Percentiles rank a stretch among this genome's conserved stretches.
Conservation (phyloP, 495 filamentous ascomycete genomes). For the Penicillium egyptiacum region DNA sequence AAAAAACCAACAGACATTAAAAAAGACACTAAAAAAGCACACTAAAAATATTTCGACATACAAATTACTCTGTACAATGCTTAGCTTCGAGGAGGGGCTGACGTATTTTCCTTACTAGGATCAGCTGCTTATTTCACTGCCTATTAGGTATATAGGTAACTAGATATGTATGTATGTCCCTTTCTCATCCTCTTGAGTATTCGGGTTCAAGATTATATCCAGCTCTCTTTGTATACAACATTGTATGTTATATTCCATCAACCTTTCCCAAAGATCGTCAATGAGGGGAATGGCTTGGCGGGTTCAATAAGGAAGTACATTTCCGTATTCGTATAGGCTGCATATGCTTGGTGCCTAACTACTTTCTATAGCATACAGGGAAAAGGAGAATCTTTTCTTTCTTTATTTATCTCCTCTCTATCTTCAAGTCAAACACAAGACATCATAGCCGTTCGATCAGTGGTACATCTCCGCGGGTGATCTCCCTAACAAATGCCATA, state of each 20-base stretch:
- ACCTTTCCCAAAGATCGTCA: neutral
- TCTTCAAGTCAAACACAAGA: neutral
- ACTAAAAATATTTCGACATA: neutral
- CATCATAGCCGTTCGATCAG: slow-evolving; percentile 38
- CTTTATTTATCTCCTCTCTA: too few relatives aligned
- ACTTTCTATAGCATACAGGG: too few relatives aligned
- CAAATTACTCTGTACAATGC: slow-evolving; percentile 18
- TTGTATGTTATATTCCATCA: too few relatives aligned
- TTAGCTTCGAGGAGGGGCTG: slow-evolving; percentile 15
- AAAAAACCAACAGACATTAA: slow-evolving; percentile 4
- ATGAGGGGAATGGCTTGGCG: slow-evolving; percentile 5
- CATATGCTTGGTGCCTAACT: too few relatives aligned
- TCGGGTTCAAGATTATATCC: too few relatives aligned
- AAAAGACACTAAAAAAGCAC: slow-evolving; percentile 6
- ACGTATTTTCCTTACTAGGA: slow-evolving; percentile 1
- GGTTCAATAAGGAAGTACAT: neutral
- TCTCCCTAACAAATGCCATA: slow-evolving; percentile 62
- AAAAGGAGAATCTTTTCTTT: too few relatives aligned
- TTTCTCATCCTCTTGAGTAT: too few relatives aligned
- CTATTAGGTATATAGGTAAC: neutral
- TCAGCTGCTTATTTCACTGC: neutral
- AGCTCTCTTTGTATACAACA: neutral
- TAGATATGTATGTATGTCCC: too few relatives aligned
- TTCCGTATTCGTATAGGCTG: neutral
- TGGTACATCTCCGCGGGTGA: slow-evolving; percentile 75